These are phyloP conservation scores for Echinochloa phyllopogon DNA, from an alignment of 176 grass and related monocot genomes.

Conservation along the genomic window DNA sequence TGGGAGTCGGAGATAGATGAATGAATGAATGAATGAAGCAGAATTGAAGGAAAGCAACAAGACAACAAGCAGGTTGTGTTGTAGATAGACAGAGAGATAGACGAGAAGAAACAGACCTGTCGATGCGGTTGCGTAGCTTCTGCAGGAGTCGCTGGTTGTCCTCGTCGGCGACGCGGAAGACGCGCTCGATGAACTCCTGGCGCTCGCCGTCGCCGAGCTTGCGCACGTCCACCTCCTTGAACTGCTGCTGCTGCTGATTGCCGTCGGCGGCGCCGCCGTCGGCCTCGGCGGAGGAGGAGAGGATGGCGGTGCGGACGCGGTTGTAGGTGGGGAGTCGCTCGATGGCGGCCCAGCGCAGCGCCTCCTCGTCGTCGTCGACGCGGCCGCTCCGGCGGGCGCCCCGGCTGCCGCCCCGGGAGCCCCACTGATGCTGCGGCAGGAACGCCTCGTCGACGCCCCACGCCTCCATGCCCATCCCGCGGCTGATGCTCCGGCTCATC, in stretches of 20 bases:
- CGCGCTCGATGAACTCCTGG: constrained; percentile 92
- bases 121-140: constrained; percentile 84
- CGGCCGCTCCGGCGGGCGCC: background rate
- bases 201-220: constrained; percentile 69
- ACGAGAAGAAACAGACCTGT: constrained; percentile 42
- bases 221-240: constrained; percentile 89
- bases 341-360: constrained; percentile 85
- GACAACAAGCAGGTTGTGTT: background rate
- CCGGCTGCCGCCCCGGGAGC: constrained; percentile 18
- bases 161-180: constrained; percentile 94
- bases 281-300: constrained; percentile 41
- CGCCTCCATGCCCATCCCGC: constrained; percentile 77
- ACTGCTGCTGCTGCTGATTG: constrained; percentile 1
- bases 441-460: constrained; percentile 95
- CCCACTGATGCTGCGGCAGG: constrained; percentile 23
- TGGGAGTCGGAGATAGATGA: too few species aligned
- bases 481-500: constrained; percentile 70
- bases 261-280: background rate
- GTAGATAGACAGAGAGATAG: too few species aligned
- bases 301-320: constrained; percentile 79
- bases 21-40: background rate
- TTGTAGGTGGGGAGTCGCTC: constrained; percentile 86
- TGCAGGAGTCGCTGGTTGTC: constrained; percentile 88
- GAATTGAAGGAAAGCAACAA: background rate
- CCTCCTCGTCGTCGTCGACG: constrained; percentile 82